Evolutionary conservation across 2,329 filamentous ascomycete species (phyloP), one percentile per base, ranked within the genome.

Genomic region (Aspergillus udagawae): DNA sequence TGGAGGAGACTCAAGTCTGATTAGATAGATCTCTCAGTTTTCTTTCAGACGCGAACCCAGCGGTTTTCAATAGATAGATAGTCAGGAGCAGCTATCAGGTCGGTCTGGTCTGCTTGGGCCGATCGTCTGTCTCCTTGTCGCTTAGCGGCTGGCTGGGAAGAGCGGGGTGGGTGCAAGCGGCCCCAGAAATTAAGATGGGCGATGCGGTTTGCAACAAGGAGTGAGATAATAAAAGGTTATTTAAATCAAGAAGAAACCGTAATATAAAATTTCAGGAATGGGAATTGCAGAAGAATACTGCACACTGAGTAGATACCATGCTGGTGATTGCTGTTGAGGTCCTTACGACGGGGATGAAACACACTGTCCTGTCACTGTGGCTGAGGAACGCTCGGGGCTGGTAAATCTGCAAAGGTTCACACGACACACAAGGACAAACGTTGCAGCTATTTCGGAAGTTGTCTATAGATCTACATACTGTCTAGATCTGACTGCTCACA

Each of bases 41-140:
- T 52, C 35, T 56, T 56, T 61, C 57, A 60, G 58, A 62, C 61
- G 60, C 54, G 60, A 60, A 59, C 57, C 51, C 38, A 63, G 57
- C 52, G 54, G 60, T 63, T 62, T 62, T 60, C 55, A 23, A 47
- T 27, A 17, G 42, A 38, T 38, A 17, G 41, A n/a, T 44, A 44
- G 42, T 45, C 42, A 45, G 53, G 59, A 63, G 60, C 49, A 63
- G 57, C 59, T 57, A 27, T 58, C 51, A 56, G 62, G 32, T 63
- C 62, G 54, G 55, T 62, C 57, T 60, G 57, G 55, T 65, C 63
- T 63, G 68, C 65, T 65, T 59, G 63, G 63, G 60, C 63, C 62
- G 69, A 69, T 70, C 60, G 63, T 62, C 70, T 72, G 63, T 62
- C 70, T 72, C 70, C 68, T 71, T 72, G 72, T 75, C 72, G 73